phyloP scores from a whole-genome alignment of 345 rosid species.

The Cardiospermum halicacabum region DNA sequence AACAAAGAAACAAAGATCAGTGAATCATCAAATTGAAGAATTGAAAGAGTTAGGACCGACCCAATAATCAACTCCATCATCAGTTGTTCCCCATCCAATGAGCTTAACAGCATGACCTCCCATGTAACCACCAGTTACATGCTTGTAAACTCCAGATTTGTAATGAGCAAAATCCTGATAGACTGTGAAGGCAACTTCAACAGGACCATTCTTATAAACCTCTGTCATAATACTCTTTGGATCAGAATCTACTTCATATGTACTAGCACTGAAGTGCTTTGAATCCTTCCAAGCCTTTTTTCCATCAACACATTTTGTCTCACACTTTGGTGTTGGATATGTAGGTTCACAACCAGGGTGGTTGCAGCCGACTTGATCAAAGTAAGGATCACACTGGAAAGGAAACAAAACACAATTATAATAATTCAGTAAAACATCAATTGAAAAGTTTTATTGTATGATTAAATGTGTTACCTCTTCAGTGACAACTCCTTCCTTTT shows the following conservation, averaged over 20 bases:
- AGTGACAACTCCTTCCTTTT: conserved; percentile 74
- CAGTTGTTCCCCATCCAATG: conserved; percentile 93
- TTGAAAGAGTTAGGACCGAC: conserved; percentile 26
- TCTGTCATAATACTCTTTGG: conserved; percentile 80
- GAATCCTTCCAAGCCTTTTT: conserved; percentile 73
- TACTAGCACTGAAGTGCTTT: conserved; percentile 68
- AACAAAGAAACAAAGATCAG: conserved; percentile 3
- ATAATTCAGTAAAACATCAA: not conserved
- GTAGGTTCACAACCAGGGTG: conserved; percentile 98
- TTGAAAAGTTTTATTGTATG: not conserved
- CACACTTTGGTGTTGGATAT: conserved; percentile 83
- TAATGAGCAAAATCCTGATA: conserved; percentile 97
- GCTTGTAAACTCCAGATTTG: conserved; percentile 89
- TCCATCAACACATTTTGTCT: conserved; percentile 56
- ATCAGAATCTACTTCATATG: conserved; percentile 66
- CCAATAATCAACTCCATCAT: conserved; percentile 89
- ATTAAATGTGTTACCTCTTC: conserved; percentile 84
- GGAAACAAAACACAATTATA: conserved; percentile 4
- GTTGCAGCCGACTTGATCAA: conserved; percentile 78
- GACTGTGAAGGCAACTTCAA: conserved; percentile 86
- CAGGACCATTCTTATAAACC: conserved; percentile 83
- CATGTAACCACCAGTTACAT: conserved; percentile 59
- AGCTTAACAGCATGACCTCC: conserved; percentile 98
- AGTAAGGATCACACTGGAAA: conserved; percentile 86
- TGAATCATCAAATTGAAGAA: not conserved